Base-by-base conservation (phyloP, 2,329 filamentous ascomycete species). In the Penicillium sp. region DNA sequence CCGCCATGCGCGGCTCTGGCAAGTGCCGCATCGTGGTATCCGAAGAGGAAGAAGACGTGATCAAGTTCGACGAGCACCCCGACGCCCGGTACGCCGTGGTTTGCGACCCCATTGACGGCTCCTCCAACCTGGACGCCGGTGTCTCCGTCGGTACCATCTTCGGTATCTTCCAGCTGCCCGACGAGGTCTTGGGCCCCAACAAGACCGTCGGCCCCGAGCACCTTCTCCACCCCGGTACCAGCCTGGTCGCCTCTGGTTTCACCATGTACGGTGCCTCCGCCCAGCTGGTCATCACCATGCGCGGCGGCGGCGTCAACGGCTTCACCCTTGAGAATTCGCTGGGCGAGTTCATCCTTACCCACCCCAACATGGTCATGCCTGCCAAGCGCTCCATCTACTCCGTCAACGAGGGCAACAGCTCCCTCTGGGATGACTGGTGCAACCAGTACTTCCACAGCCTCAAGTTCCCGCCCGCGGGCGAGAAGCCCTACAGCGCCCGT, bases 261-360 rank as follows among this genome's bases (percentile, higher is more conserved):
- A 99, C 94, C 75, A 99, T 99, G 94, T 99, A 99, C 76, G 94
- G 94, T 69, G 94, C 94, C 63, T 96, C 92, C 3, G 86, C 94
- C 4, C 92, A 97, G 78, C 82, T 99, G 41, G 94, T 99, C 66
- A 88, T 99, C 69, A 99, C 94, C 63, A 96, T 97, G 91, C 89
- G 88, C 75, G 90, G 86, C 61, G 89, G 92, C 58, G 83, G 77
- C 56, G 94, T 99, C 75, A 96, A 97, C 76, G 94, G 94, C 66
- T 99, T 99, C 81, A 99, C 94, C 24, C 85, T 99, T 66, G 94
- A 99, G 78, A 95, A 89, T 73, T 89, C 91, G 16, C 85, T 99
- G 44, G 94, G 94, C 76, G 94, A 99, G 81, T 99, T 99, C 79
- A 99, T 99, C 76, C 83, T 99, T 53, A 95, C 92, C 13, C 94